Conservation (phyloP, 2,329 filamentous ascomycete species). For the Colletotrichum viniferum region DNA sequence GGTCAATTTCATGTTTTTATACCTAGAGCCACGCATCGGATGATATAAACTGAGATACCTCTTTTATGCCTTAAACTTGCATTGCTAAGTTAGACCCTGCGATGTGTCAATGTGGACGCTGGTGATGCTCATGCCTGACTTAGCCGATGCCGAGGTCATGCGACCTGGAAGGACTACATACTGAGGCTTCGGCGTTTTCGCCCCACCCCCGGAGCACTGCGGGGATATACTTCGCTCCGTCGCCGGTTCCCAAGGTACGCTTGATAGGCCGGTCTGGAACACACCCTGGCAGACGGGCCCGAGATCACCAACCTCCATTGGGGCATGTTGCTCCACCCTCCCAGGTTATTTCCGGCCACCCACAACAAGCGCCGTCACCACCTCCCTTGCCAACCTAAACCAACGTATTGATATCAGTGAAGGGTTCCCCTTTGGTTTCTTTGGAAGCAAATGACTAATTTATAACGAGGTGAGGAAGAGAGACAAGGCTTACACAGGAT, state of each 20-base stretch:
- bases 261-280: not conserved
- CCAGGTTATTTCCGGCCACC: not conserved
- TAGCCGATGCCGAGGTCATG: not conserved
- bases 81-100: not conserved
- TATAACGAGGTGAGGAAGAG: not conserved
- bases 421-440: not conserved
- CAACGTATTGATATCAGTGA: not conserved
- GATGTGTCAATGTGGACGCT: not conserved
- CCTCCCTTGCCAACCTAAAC: not conserved
- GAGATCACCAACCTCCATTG: not conserved
- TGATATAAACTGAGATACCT: slow-evolving; percentile 24
- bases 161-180: not conserved
- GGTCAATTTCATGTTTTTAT: not conserved
- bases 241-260: not conserved
- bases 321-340: not conserved
- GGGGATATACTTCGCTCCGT: not conserved
- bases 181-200: not conserved
- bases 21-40: slow-evolving; percentile 13
- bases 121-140: not conserved
- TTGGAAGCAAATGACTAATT: not conserved
- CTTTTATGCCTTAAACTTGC: not conserved
- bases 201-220: not conserved
- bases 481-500: not conserved
- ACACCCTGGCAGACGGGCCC: not conserved
- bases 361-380: not conserved